Evolutionary conservation across 2,329 filamentous ascomycete genomes (phyloP), one percentile per base, ranked within the genome.

Genomic region (Curvularia lunata): DNA sequence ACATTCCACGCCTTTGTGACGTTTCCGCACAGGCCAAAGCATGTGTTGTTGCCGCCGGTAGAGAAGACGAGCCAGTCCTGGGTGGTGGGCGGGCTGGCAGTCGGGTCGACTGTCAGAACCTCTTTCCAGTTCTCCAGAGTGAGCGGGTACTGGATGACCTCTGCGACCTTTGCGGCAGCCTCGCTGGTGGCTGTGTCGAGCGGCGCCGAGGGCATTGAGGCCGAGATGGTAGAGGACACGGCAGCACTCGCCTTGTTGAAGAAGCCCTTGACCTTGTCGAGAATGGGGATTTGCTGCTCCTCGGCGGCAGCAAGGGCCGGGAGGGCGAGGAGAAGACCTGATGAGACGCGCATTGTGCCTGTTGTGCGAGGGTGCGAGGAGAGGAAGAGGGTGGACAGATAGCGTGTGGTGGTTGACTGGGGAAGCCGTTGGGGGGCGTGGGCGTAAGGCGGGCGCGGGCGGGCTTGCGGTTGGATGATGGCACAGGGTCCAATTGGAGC

Each of bases 51-150:
- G 66, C 89, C 83, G 54, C 91, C 91, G 9, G 87, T 90, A 65
- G 91, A 79, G 65, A 90, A 83, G 60, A 94, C 80, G 82, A 90
- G 88, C 89, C 89, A 92, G 78, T 92, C 88, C 77, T 89, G 88
- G 5, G 90, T 88, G 7, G 79, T 83, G 10, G 85, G 74, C 52
- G 72, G 84, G 61, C 84, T 83, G 27, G 78, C 85, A 8, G 85
- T 77, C 59, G 85, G 80, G 56, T 85, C 80, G 28, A 86, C 84
- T 49, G 80, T 87, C 59, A 94, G 80, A 2, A 87, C 85, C 25
- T 88, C 78, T 75, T 88, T 85, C 89, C 90, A 91, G 82, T 88
- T 89, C 63, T 87, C 80, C 56, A 91, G 80, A 5, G 86, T 88
- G 66, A 94, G 75, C 48, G 84, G 74, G 73, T 85, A 79, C 61